These are phyloP conservation scores for Hypoxylon subgilvum DNA, from an alignment of 495 filamentous ascomycete genomes.

Conservation along the genomic window DNA sequence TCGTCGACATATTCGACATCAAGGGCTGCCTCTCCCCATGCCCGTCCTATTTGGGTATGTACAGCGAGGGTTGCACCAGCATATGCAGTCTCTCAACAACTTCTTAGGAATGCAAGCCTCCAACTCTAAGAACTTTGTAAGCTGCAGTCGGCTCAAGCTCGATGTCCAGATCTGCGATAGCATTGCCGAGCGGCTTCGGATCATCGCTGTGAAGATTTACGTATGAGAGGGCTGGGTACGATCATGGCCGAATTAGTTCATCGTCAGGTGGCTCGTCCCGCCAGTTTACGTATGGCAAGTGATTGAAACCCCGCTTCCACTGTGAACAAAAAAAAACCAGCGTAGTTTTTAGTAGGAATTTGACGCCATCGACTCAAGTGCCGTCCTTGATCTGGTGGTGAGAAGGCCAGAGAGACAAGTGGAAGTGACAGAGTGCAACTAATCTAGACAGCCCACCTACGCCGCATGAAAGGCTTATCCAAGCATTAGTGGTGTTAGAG, in stretches of 20 bases:
- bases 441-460: too few relatives aligned
- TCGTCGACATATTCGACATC: not conserved
- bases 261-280: too few relatives aligned
- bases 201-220: not conserved
- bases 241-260: too few relatives aligned
- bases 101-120: not conserved
- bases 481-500: too few relatives aligned
- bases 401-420: too few relatives aligned
- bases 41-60: not conserved
- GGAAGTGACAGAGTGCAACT: not conserved
- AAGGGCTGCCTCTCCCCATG: conserved; percentile 2
- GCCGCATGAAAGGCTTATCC: too few relatives aligned
- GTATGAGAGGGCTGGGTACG: not conserved
- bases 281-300: too few relatives aligned
- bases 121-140: not conserved
- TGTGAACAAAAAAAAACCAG: too few relatives aligned
- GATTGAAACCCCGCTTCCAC: too few relatives aligned
- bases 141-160: not conserved
- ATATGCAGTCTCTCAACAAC: not conserved
- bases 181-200: not conserved
- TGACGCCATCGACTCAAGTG: too few relatives aligned
- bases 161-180: not conserved
- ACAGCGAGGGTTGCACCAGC: conserved; percentile 1
- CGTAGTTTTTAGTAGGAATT: too few relatives aligned
- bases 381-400: too few relatives aligned